Conservation (phyloP, 2,329 filamentous ascomycete species). For the Colletotrichum spinosum region DNA sequence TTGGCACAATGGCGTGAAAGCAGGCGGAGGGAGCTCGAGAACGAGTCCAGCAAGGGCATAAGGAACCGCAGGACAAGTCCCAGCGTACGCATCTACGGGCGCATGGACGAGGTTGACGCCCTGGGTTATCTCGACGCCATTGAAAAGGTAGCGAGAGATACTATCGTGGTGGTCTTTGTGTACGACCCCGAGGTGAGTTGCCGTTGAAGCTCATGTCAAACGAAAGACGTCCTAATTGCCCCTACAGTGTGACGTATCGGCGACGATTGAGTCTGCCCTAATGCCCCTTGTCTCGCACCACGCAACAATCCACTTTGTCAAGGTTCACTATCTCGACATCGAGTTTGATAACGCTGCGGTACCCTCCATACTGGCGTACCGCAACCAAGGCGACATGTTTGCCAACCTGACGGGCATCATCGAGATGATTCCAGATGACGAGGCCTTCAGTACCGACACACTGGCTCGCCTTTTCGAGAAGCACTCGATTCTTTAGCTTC, state of each 20-base stretch:
- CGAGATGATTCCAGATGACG: constrained; percentile 82
- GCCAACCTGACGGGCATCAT: constrained; percentile 89
- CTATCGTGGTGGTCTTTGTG: constrained; percentile 91
- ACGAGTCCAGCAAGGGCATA: constrained; percentile 64
- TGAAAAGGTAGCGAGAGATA: constrained; percentile 85
- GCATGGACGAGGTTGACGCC: constrained; percentile 86
- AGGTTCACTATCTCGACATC: constrained; percentile 90
- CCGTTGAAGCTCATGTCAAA: constrained; percentile 1
- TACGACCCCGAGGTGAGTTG: constrained; percentile 83
- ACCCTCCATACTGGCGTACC: constrained; percentile 90
- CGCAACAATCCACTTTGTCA: constrained; percentile 84
- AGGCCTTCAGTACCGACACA: constrained; percentile 66
- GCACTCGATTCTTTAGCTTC: constrained; percentile 62
- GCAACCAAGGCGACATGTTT: constrained; percentile 87
- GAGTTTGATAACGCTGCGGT: constrained; percentile 93
- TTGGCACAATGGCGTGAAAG: constrained; percentile 87
- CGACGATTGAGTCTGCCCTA: constrained; percentile 83
- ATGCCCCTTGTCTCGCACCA: constrained; percentile 78
- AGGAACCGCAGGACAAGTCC: constrained; percentile 79
- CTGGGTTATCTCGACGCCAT: constrained; percentile 95
- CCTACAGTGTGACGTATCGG: constrained; percentile 79
- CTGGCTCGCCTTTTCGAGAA: constrained; percentile 65
- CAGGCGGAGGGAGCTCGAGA: constrained; percentile 81
- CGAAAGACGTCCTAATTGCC: constrained; percentile 38
- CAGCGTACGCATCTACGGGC: constrained; percentile 81